Base-by-base conservation (phyloP, 177 flowering plant species). In the Viscum album region DNA sequence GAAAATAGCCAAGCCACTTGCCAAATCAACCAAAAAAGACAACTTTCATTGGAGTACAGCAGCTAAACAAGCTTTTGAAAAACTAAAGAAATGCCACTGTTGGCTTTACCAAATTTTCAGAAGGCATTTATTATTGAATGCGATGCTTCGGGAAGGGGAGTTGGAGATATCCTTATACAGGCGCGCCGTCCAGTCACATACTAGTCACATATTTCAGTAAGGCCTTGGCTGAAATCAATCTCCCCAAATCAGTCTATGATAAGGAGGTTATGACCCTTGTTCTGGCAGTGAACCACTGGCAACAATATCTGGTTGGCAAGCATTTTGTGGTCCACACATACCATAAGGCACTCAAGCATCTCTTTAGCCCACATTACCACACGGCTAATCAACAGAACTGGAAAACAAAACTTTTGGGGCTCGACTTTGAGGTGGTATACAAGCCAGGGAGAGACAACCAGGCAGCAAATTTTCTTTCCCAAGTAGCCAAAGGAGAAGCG, bases 101-200 rank as follows among this genome's bases (percentile, higher is more conserved):
- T 75, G 0, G 77, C 73, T 2, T 29, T 66, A 21, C 67, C 73
- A 1, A 32, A 70, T 45, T 74, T 66, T 26, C 6, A 39, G 8
- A 1, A 43, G 19, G 32, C 16, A 16, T 70, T 66, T 50, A 26
- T 59, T 1, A 32, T 66, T 17, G 68, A 70, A 34, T 24, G 37
- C 7, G 63, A 70, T 75, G 71, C 71, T 29, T 52, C 47, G 2
- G 58, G 61, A 2, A 5, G 2, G 19, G 66, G 66, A 1, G 2
- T 75, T 8, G 77, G 77, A 60, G 74, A 35, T 4, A 47, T 75
- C 0, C 30, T 75, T 2, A 43, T 34, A 23, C 71, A 71, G 60
- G 32, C 45, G 0, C n/a, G 54, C 0, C 11, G 41, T 7, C 70
- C 74, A 0, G 28, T 70, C 6, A 71, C 73, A 7, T 75, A 12